phyloP scores from a whole-genome alignment of 1,284 basidiomycete genomes.

The Ceratobasidium sp. region DNA sequence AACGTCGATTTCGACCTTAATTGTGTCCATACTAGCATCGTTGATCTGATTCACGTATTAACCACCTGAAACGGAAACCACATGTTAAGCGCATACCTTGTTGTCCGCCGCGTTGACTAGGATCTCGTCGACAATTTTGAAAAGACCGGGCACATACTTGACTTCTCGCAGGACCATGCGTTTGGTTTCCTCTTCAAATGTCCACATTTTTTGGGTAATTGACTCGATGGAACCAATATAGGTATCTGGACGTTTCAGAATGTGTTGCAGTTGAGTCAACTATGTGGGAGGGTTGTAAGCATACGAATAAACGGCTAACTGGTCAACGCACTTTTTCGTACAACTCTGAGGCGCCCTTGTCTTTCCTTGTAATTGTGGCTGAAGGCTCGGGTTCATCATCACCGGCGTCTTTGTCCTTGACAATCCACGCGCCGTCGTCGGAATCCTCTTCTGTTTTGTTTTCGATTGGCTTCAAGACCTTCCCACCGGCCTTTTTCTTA shows the following conservation, averaged over 20 bases:
- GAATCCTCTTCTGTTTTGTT: slow-evolving; percentile 65
- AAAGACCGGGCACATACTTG: slow-evolving; percentile 96
- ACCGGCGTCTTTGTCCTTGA: slow-evolving; percentile 51
- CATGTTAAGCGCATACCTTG: slow-evolving; percentile 66
- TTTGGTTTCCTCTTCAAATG: slow-evolving; percentile 79
- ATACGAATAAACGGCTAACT: slow-evolving; percentile 4
- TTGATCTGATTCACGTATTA: slow-evolving; percentile 68
- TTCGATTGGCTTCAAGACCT: slow-evolving; percentile 62
- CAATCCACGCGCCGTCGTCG: slow-evolving; percentile 55
- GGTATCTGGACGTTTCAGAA: slow-evolving; percentile 95
- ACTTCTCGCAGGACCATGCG: slow-evolving; percentile 82
- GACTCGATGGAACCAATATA: slow-evolving; percentile 96
- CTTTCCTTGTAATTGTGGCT: slow-evolving; percentile 50
- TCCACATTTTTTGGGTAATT: slow-evolving; percentile 88
- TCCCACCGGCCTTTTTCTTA: slow-evolving; percentile 50
- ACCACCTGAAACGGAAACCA: background rate
- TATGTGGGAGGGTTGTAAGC: slow-evolving; percentile 49
- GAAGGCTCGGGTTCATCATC: slow-evolving; percentile 48
- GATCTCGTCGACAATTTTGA: slow-evolving; percentile 99
- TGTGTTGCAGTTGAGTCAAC: slow-evolving; percentile 97
- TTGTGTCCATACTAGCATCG: slow-evolving; percentile 83
- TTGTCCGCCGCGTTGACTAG: slow-evolving; percentile 99
- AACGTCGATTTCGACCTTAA: slow-evolving; percentile 87
- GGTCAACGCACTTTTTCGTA: slow-evolving; percentile 78
- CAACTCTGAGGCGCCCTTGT: slow-evolving; percentile 90